Evolutionary conservation across 257 asterid species (phyloP), one percentile per base, ranked within the genome.

Genomic region (Penstemon barbatus): DNA sequence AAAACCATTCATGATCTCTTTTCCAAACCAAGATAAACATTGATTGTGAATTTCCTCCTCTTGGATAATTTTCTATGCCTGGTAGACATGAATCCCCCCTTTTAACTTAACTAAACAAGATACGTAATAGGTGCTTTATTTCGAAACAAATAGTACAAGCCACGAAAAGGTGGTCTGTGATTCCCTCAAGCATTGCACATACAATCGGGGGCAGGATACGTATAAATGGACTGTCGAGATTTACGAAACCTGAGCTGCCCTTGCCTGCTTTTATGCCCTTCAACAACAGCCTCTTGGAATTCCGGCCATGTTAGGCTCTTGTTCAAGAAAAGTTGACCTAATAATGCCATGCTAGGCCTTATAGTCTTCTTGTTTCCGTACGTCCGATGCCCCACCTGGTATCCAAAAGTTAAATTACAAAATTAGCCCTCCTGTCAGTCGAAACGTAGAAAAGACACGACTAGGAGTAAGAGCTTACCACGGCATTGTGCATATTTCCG

Each of bases 401-500:
- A 54, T 58, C 40, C 41, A 8, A 46, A 44, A 4, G 9, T 25
- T 25, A 38, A 55, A 59, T 70, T 11, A 67, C 50, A 8, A 19
- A 41, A 25, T 25, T 25, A 25, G 33, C 33, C 33, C 33, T 25
- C 45, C 10, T 53, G 45, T 63, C 8, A 61, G 33, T 45, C 8
- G 46, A 61, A 45, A 36, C 38, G 15, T 51, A 19, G 15, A 36
- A 68, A 76, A 33, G 11, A 10, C 3, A 9, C 18, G 9, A 40
- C 11, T 3, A 11, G 50, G 33, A 1, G 33, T 25, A 56, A 18
- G 54, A 65, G 76, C 75, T 85, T 85, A 93, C 98, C 89, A 93
- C 76, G 38, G 98, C 98, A 56, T 93, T 93, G 78, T 93, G 98
- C 98, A 93, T 93, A 74, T 93, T 93, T 78, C 98, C 98, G 0